These are phyloP conservation scores for Emmonsia crescens DNA, from an alignment of 2,329 filamentous ascomycete genomes.

Conservation along the genomic window DNA sequence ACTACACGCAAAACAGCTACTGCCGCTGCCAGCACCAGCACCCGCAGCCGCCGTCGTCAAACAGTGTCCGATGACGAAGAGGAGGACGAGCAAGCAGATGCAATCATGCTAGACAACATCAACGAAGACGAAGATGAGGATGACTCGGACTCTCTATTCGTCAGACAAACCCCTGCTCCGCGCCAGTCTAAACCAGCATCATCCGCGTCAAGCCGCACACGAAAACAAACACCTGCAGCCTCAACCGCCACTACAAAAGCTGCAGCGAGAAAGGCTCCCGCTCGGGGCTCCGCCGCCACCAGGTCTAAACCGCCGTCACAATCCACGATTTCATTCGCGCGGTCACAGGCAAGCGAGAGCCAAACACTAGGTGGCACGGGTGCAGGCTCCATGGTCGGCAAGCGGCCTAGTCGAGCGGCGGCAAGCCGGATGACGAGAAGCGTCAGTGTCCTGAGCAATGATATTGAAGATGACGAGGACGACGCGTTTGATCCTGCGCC, in stretches of 20 bases:
- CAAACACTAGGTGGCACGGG: constrained; percentile 17
- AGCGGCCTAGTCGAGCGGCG: constrained; percentile 19
- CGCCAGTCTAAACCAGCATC: constrained; percentile 11
- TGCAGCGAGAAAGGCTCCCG: constrained; percentile 18
- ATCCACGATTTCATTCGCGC: constrained; percentile 32
- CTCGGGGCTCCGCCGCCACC: constrained; percentile 26
- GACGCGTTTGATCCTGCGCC: constrained; percentile 38
- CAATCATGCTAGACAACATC: constrained; percentile 29
- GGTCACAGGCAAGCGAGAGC: constrained; percentile 22
- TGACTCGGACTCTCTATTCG: constrained; percentile 30
- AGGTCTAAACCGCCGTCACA: constrained; percentile 24
- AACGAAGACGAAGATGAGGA: constrained; percentile 23
- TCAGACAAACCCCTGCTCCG: constrained; percentile 22
- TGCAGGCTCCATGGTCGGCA: constrained; percentile 16
- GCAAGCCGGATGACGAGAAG: constrained; percentile 21
- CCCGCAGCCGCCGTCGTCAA: constrained; percentile 21
- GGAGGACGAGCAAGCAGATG: constrained; percentile 27
- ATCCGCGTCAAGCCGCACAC: not conserved
- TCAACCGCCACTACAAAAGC: constrained; percentile 17
- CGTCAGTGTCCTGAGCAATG: constrained; percentile 29
- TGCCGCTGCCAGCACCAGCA: constrained; percentile 12
- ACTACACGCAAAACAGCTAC: constrained; percentile 22
- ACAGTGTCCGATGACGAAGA: constrained; percentile 26
- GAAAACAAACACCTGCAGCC: constrained; percentile 12
- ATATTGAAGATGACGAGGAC: constrained; percentile 33